Conservation (phyloP, 257 asterid genomes). For the Ballota nigra region DNA sequence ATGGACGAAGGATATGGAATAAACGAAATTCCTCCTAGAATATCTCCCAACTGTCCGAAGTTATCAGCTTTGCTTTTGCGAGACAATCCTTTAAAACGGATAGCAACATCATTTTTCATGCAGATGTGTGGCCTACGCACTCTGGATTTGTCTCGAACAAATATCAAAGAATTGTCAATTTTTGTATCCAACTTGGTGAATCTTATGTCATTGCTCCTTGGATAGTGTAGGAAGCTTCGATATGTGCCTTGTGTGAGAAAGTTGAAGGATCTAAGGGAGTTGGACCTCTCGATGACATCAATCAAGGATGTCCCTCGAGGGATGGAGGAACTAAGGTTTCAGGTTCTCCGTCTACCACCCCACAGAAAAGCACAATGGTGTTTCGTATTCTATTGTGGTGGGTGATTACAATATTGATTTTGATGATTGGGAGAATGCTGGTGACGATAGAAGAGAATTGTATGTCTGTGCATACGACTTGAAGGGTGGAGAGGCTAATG, state of each 20-base stretch:
- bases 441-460: neutral
- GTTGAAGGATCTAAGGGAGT: conserved; percentile 18
- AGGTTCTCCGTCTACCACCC: conserved; percentile 2
- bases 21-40: neutral
- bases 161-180: conserved; percentile 6
- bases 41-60: neutral
- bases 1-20: neutral
- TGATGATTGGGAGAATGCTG: no score
- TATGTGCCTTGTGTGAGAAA: conserved; percentile 4
- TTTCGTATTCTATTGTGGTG: neutral
- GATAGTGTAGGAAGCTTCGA: neutral
- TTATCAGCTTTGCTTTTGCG: neutral
- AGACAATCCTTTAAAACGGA: neutral
- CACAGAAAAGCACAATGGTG: neutral
- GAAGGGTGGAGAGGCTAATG: neutral
- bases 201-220: conserved; percentile 19
- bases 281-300: neutral
- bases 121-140: neutral
- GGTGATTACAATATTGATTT: neutral
- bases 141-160: conserved; percentile 1
- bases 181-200: conserved; percentile 3
- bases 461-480: neutral
- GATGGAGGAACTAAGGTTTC: neutral
- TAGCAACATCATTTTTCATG: conserved; percentile 10
- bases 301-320: conserved; percentile 12